Percentiles rank a stretch among this genome's conserved stretches.
Evolutionary conservation across 2,329 filamentous ascomycete genomes (phyloP).

Genomic region (Lachnellula subtilissima): DNA sequence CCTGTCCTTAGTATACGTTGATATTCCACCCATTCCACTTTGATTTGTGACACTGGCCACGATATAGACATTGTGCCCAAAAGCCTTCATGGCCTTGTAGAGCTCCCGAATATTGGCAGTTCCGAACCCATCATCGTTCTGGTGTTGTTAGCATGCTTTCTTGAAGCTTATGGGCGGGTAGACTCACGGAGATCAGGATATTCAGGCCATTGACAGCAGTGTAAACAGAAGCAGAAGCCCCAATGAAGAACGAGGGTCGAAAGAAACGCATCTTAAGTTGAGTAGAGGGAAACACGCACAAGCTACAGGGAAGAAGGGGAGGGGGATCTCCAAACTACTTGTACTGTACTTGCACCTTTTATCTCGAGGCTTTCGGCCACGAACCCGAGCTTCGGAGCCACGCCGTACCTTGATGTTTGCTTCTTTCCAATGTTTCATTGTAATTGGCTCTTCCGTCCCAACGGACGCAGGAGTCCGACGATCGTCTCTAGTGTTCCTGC

Average conservation of each 20-base stretch:
- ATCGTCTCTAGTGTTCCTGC: background rate
- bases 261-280: slow-evolving; percentile 2
- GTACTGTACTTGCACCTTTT: background rate
- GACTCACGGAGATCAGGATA: slow-evolving; percentile 15
- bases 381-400: background rate
- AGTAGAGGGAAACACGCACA: background rate
- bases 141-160: background rate
- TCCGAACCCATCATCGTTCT: slow-evolving; percentile 39
- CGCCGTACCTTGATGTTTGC: background rate
- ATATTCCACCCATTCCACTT: slow-evolving; percentile 41
- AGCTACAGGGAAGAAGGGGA: background rate
- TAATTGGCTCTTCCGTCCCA: background rate
- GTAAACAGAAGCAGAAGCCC: background rate
- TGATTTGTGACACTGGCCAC: slow-evolving; percentile 40
- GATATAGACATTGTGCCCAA: slow-evolving; percentile 38
- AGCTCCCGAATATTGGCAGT: slow-evolving; percentile 39
- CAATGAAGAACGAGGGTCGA: background rate
- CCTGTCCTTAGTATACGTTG: slow-evolving; percentile 39
- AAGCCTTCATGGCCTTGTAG: slow-evolving; percentile 35
- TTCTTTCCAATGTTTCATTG: background rate
- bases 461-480: background rate
- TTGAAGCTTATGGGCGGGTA: too few relatives aligned
- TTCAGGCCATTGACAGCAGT: slow-evolving; percentile 15
- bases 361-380: background rate
- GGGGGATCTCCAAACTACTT: background rate